Evolutionary conservation across 73 alveolate species (phyloP).

Genomic region (Stentor roeselii): DNA sequence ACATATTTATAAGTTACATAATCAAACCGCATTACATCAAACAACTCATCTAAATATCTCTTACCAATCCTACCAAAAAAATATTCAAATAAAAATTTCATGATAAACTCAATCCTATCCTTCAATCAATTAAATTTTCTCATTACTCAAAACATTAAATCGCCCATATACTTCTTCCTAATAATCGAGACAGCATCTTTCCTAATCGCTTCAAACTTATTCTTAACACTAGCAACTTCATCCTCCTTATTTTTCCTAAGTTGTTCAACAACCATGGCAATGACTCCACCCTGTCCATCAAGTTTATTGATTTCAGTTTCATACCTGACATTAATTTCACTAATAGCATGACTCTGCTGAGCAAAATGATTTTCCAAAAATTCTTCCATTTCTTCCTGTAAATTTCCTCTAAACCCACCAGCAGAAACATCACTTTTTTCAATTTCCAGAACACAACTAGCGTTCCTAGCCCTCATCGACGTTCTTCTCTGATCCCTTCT

Average conservation of each 20-base stretch:
- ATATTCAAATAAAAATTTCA: too few relatives aligned
- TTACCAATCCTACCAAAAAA: too few relatives aligned
- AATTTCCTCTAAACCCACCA: background rate
- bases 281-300: background rate
- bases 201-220: background rate
- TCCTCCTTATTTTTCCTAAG: background rate
- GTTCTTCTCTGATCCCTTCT: background rate
- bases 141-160: too few relatives aligned
- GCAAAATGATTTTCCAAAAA: background rate
- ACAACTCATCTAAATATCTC: too few relatives aligned
- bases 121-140: too few relatives aligned
- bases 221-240: background rate
- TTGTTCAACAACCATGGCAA: conserved; percentile 5
- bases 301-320: background rate
- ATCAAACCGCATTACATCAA: too few relatives aligned
- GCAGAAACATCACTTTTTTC: background rate
- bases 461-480: background rate
- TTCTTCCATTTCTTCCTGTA: background rate
- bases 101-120: too few relatives aligned
- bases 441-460: too few relatives aligned
- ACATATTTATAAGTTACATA: too few relatives aligned
- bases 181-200: background rate
- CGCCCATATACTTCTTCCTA: background rate
- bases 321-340: background rate
- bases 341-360: background rate